Evolutionary conservation across 2,329 filamentous ascomycete genomes (phyloP).

Genomic region (Penicillium fuscoglaucum): DNA sequence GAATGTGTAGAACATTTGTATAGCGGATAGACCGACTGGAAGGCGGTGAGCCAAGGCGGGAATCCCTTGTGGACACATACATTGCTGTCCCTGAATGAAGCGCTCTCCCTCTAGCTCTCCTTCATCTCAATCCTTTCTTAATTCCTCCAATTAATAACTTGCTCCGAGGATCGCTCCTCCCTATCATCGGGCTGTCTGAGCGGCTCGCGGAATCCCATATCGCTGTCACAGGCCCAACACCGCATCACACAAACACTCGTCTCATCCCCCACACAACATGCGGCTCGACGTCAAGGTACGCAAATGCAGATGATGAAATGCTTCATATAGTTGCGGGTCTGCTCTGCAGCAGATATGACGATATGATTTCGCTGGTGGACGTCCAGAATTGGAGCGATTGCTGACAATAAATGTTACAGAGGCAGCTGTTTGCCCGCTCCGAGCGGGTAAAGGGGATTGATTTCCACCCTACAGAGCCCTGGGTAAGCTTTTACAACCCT

Average conservation of each 20-base stretch:
- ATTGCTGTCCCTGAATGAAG: constrained; percentile 29
- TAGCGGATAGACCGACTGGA: constrained; percentile 12
- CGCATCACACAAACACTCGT: constrained; percentile 38
- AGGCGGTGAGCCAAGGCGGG: constrained; percentile 29
- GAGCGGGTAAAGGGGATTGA: constrained; percentile 97
- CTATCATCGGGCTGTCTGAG: constrained; percentile 34
- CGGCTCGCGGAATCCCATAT: constrained; percentile 35
- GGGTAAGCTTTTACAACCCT: constrained; percentile 57
- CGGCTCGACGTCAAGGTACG: constrained; percentile 62
- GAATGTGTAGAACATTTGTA: not conserved
- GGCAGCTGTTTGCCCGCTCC: constrained; percentile 81
- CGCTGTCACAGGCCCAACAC: constrained; percentile 33
- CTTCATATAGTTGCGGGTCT: not conserved
- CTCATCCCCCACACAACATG: constrained; percentile 48
- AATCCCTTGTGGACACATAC: constrained; percentile 34
- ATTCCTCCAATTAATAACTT: constrained; percentile 14
- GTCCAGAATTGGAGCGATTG: constrained; percentile 15
- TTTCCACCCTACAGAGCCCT: constrained; percentile 95
- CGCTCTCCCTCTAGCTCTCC: constrained; percentile 21
- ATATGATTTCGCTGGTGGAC: not conserved
- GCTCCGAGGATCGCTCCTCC: constrained; percentile 18
- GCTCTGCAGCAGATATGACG: not conserved
- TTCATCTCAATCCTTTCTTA: constrained; percentile 19
- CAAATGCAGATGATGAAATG: constrained; percentile 10
- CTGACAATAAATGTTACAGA: constrained; percentile 55